Conservation (phyloP, 345 rosid species). For the Lepidium didymum region DNA sequence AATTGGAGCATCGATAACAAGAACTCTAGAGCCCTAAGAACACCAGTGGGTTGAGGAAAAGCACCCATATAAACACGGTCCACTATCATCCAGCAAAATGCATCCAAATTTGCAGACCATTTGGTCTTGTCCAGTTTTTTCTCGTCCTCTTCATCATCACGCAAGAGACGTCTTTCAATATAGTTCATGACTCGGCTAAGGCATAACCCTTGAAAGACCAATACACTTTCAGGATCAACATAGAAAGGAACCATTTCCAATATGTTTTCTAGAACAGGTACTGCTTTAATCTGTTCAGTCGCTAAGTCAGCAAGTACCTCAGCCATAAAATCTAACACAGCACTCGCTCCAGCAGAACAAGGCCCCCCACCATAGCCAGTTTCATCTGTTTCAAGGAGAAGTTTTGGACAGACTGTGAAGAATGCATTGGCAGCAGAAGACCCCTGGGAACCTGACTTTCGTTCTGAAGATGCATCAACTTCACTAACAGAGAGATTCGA, state of each 20-base stretch:
- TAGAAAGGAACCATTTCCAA: slow-evolving; percentile 85
- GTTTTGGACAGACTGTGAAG: slow-evolving; percentile 55
- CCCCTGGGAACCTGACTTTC: slow-evolving; percentile 57
- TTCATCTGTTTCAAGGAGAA: slow-evolving; percentile 86
- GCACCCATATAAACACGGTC: slow-evolving; percentile 98
- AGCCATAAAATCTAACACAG: slow-evolving; percentile 88
- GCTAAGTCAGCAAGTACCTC: slow-evolving; percentile 90
- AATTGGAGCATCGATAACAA: slow-evolving; percentile 90
- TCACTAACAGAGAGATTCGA: slow-evolving; percentile 59
- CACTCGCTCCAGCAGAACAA: slow-evolving; percentile 98
- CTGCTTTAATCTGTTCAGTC: slow-evolving; percentile 89
- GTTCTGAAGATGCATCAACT: slow-evolving; percentile 59
- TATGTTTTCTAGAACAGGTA: slow-evolving; percentile 69
- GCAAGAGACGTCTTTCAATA: slow-evolving; percentile 91
- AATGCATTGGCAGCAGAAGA: slow-evolving; percentile 43
- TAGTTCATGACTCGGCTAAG: slow-evolving; percentile 91
- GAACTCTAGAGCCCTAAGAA: slow-evolving; percentile 81
- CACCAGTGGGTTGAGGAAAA: slow-evolving; percentile 78
- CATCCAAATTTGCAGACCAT: slow-evolving; percentile 93
- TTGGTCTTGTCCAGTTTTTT: slow-evolving; percentile 84
- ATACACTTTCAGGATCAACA: slow-evolving; percentile 81
- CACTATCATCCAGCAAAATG: slow-evolving; percentile 94
- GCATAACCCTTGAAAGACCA: slow-evolving; percentile 93
- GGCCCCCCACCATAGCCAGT: slow-evolving; percentile 98
- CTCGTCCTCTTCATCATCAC: slow-evolving; percentile 97